Evolutionary conservation across 2,329 filamentous ascomycete genomes (phyloP).

Genomic region (Emergomyces orientalis): DNA sequence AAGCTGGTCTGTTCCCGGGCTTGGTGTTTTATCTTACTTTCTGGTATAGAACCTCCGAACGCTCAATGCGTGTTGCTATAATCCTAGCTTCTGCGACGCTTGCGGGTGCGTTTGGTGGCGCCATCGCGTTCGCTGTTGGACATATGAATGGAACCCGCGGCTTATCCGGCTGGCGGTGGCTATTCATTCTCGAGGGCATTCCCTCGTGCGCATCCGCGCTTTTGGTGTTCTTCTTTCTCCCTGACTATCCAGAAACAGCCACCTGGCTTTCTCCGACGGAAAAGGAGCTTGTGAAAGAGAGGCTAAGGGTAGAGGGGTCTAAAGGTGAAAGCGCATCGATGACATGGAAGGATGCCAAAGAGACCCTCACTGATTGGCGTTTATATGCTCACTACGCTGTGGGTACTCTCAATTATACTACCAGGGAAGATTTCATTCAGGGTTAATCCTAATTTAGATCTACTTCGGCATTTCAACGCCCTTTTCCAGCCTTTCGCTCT

Average conservation of each 20-base stretch:
- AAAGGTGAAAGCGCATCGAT: conserved; percentile 30
- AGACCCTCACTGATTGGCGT: conserved; percentile 42
- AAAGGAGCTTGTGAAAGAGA: conserved; percentile 32
- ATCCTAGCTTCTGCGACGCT: conserved; percentile 47
- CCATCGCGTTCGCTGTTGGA: conserved; percentile 45
- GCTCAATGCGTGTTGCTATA: conserved; percentile 50
- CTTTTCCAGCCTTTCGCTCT: conserved; percentile 52
- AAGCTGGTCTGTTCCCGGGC: conserved; percentile 44
- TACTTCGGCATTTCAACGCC: conserved; percentile 47
- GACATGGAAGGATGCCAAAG: conserved; percentile 42
- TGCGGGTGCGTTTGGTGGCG: conserved; percentile 46
- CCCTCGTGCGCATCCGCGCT: conserved; percentile 31
- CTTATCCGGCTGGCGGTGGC: conserved; percentile 39
- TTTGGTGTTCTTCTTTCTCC: conserved; percentile 39
- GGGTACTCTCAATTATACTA: conserved; percentile 17
- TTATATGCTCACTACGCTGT: conserved; percentile 46
- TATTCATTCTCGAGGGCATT: conserved; percentile 40
- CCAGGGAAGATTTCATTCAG: background rate
- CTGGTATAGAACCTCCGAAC: conserved; percentile 49
- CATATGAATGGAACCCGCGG: conserved; percentile 30
- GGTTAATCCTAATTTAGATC: conserved; percentile 26
- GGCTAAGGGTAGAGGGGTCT: conserved; percentile 37
- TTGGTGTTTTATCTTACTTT: conserved; percentile 43
- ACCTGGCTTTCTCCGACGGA: conserved; percentile 40
- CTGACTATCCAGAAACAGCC: conserved; percentile 43